Base-by-base conservation (phyloP, 2,329 filamentous ascomycete genomes). In the Epichloe elymi region DNA sequence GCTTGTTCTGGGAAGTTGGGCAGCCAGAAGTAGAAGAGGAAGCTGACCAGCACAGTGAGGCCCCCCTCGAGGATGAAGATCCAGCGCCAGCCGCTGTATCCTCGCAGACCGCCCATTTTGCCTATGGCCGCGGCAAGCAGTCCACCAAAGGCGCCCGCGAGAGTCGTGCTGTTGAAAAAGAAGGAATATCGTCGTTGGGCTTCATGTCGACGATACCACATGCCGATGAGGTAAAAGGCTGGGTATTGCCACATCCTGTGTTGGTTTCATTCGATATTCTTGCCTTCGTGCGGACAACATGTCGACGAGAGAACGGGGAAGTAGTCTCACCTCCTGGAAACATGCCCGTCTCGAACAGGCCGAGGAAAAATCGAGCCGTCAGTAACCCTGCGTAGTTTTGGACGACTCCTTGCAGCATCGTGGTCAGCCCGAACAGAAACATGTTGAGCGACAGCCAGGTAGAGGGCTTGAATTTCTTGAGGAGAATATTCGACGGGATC, bases 171-270 rank as follows among this genome's bases (percentile, higher is more conserved):
- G 61, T 79, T 83, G 73, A 97, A 97, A 74, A 97, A 97, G 73
- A 97, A 90, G 15, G 83, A 86, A 69, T 90, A 96, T 33, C 93
- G 82, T 61, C 88, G 88, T 68, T 97, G 91, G 2, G 90, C 88
- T 68, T 97, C 93, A 43, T 74, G 74, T 53, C 91, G 81, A 53
- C 83, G 82, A 60, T 97, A 98, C 89, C 86, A 94, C 83, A 91
- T 91, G 52, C 86, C 82, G 54, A 89, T 82, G 7, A 90, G 70
- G 61, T 89, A 86, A 62, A 85, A 76, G 47, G 69, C 72, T 53
- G 37, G 8, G 17, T 19, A 33, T 33, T 17, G 19, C 7, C n/a
- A 41, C 39, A 5, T n/a, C 17, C 15, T 20, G 14, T 8, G 10
- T 33, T 15, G 46, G 8, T 11, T 4, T 30, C 30, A 30, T 30